A percentile compares a stretch with the other conserved stretches of the same genome.
phyloP scores from a whole-genome alignment of 2,329 filamentous ascomycete species.

The Colletotrichum zoysiae region DNA sequence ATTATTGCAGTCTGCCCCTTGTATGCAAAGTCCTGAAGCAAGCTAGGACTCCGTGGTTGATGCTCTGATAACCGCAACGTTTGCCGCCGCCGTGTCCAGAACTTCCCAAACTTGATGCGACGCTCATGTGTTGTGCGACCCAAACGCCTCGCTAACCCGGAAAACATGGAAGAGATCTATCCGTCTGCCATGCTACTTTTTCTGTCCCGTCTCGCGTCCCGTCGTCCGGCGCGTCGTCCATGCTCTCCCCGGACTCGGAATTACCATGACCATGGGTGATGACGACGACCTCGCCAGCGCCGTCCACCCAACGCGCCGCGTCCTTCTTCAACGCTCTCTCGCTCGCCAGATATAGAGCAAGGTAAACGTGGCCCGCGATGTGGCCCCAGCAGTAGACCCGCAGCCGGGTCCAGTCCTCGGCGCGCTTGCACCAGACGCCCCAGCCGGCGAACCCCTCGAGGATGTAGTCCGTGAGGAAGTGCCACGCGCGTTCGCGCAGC shows the following conservation, averaged over 20 bases:
- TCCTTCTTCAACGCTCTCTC: constrained; percentile 70
- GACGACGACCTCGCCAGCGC: constrained; percentile 65
- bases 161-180: neutral
- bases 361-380: constrained; percentile 77
- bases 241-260: constrained; percentile 36
- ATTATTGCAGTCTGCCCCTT: constrained; percentile 5
- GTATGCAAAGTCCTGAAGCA: neutral
- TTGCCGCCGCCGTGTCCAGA: constrained; percentile 1
- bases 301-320: constrained; percentile 76
- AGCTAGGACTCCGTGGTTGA: neutral
- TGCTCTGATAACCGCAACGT: neutral
- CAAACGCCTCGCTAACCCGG: constrained; percentile 13
- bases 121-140: neutral
- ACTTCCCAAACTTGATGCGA: constrained; percentile 5
- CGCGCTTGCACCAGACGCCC: constrained; percentile 71
- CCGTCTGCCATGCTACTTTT: neutral
- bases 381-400: constrained; percentile 85
- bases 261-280: constrained; percentile 47
- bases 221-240: constrained; percentile 19
- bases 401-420: constrained; percentile 60
- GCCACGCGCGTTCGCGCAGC: constrained; percentile 69
- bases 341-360: constrained; percentile 81
- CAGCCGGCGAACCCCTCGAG: constrained; percentile 72
- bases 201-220: neutral
- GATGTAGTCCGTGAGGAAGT: constrained; percentile 71